Evolutionary conservation across 257 asterid genomes (phyloP).

Genomic region (Solanum virginianum): DNA sequence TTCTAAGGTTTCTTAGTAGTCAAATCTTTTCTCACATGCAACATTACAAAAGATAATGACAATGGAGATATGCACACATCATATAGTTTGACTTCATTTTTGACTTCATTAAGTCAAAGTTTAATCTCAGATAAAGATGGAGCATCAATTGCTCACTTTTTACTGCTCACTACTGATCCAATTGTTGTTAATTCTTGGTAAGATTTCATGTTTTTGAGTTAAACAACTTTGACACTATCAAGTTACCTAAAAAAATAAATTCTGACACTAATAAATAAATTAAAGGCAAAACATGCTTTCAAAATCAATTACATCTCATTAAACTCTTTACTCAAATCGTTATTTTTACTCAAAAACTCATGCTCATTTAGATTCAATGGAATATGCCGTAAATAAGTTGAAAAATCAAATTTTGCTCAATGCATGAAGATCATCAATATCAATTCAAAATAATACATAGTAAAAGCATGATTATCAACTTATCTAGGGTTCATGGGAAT

Average conservation of each 20-base stretch:
- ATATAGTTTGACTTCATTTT: not conserved
- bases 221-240: not conserved
- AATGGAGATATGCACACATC: not conserved
- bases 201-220: not conserved
- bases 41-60: not conserved
- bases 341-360: no score
- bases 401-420: no score
- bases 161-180: not conserved
- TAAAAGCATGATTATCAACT: no score
- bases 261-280: no score
- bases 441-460: no score
- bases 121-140: not conserved
- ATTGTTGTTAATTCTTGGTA: not conserved
- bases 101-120: not conserved
- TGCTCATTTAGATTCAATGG: no score
- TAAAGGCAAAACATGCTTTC: no score
- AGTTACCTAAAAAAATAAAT: not conserved
- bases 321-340: no score
- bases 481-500: no score
- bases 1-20: not conserved
- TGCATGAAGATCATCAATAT: no score
- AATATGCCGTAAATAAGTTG: no score
- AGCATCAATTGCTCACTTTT: not conserved
- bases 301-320: no score
- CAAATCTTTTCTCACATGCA: conserved; percentile 1